Base-by-base conservation (phyloP, 2,329 filamentous ascomycete genomes). In the Trichoderma koningiopsis region DNA sequence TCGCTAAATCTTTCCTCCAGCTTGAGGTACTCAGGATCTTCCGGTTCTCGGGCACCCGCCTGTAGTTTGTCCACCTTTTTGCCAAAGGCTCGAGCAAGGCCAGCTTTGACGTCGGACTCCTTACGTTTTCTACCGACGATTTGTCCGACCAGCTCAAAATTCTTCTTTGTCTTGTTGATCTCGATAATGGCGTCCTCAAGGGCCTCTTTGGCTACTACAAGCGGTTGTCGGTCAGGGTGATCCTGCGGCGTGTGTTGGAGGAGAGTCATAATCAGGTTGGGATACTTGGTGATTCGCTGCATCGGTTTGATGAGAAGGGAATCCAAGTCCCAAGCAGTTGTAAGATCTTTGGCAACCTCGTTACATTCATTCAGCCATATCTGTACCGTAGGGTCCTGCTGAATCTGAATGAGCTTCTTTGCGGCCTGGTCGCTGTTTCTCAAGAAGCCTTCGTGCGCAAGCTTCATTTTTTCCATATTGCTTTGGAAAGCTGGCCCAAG, bases 281-380 rank as follows among this genome's bases (percentile, higher is more conserved):
- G 94, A 76, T 98, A 99, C 76, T 97, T 97, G 40, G 95, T 90
- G 71, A 98, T 91, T 59, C 96, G 89, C 80, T 99, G 96, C 79
- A 97, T 94, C 1, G 96, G 96, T 80, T 99, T 99, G 77, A 99
- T 95, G 24, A 99, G 87, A n/a, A 99, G 84, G 0, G 96, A 97
- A 79, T 97, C 94, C 71, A 99, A 81, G 79, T 97, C 92, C 96
- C 96, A 99, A 0, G 96, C 95, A 31, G 90, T 89, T 0, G 96
- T 99, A 72, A 99, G 86, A 77, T 97, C 96, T 74, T 93, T 92
- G 14, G 95, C 94, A 76, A 95, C 94, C 74, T 93, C 90, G 76
- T 96, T 94, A 80, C 96, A 99, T 79, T 97, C 95, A 70, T 91
- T 91, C 60, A 98, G 85, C 96, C 96, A 99, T 62, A 97, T 91